Evolutionary conservation across 371 early-diverging fungal species (phyloP).

Genomic region (Mucor saturninus): DNA sequence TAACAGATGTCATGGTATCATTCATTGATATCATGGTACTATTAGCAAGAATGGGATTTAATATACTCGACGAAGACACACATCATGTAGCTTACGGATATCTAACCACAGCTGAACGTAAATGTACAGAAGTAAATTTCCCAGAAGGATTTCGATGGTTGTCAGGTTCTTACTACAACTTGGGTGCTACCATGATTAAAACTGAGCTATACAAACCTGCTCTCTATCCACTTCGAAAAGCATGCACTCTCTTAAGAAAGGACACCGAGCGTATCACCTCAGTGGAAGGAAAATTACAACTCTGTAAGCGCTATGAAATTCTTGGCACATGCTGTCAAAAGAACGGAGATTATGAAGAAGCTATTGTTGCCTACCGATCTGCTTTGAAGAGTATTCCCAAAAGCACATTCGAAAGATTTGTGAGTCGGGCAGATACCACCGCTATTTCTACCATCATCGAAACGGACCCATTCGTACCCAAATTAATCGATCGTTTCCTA

Average conservation of each 20-base stretch:
- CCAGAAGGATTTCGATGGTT: slow-evolving; percentile 42
- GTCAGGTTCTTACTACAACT: slow-evolving; percentile 36
- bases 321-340: slow-evolving; percentile 45
- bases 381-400: slow-evolving; percentile 39
- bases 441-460: slow-evolving; percentile 33
- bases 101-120: slow-evolving; percentile 33
- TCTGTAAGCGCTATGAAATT: slow-evolving; percentile 50
- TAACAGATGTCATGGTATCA: slow-evolving; percentile 23
- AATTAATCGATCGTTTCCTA: slow-evolving; percentile 49
- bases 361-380: slow-evolving; percentile 33
- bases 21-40: slow-evolving; percentile 45
- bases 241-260: slow-evolving; percentile 41
- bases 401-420: slow-evolving; percentile 35
- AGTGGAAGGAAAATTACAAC: slow-evolving; percentile 35
- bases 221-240: slow-evolving; percentile 41
- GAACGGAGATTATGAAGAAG: slow-evolving; percentile 34
- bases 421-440: slow-evolving; percentile 20
- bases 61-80: slow-evolving; percentile 27
- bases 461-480: slow-evolving; percentile 35
- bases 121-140: slow-evolving; percentile 31
- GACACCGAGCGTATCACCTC: slow-evolving; percentile 25
- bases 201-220: slow-evolving; percentile 29
- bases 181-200: slow-evolving; percentile 43
- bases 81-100: slow-evolving; percentile 38
- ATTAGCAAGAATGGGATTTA: slow-evolving; percentile 35